phyloP scores from a whole-genome alignment of 352 stramenopile species.

The Phytophthora hibernalis region DNA sequence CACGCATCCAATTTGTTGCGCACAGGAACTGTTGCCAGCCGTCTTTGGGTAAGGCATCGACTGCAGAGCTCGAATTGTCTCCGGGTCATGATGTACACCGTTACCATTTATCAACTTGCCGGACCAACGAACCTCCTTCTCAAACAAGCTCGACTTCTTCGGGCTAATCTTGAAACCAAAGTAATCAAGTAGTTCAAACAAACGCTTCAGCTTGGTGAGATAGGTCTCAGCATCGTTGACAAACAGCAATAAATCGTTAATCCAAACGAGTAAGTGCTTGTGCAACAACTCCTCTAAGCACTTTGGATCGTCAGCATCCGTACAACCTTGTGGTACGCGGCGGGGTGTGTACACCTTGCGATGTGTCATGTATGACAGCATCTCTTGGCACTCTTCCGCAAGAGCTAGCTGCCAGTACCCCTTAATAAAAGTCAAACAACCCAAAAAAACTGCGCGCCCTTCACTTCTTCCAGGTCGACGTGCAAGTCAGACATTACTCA shows the following conservation, averaged over 20 bases:
- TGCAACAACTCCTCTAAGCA: conserved; percentile 4
- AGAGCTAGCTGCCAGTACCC: conserved; percentile 3
- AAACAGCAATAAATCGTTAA: conserved; percentile 38
- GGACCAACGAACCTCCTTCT: conserved; percentile 22
- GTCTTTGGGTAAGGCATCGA: background rate
- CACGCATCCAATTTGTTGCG: conserved; percentile 6
- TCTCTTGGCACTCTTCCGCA: conserved; percentile 9
- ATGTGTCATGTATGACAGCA: conserved; percentile 33
- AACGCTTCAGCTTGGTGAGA: conserved; percentile 21
- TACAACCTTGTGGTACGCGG: conserved; percentile 1
- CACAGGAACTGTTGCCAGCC: conserved; percentile 9
- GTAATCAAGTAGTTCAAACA: conserved; percentile 25
- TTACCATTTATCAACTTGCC: conserved; percentile 8
- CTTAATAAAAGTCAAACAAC: conserved; percentile 27
- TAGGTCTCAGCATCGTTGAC: conserved; percentile 26
- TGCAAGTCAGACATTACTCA: conserved; percentile 37
- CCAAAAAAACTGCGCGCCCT: background rate
- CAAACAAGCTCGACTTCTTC: conserved; percentile 26
- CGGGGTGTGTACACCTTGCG: conserved; percentile 8
- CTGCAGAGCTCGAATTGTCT: background rate
- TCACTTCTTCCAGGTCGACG: conserved; percentile 1
- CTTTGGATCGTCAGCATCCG: conserved; percentile 9
- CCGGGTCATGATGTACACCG: conserved; percentile 1
- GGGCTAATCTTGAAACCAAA: conserved; percentile 32
- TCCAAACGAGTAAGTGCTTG: conserved; percentile 29